Evolutionary conservation across 495 filamentous ascomycete genomes (phyloP).

Genomic region (Xylaria intraflava): DNA sequence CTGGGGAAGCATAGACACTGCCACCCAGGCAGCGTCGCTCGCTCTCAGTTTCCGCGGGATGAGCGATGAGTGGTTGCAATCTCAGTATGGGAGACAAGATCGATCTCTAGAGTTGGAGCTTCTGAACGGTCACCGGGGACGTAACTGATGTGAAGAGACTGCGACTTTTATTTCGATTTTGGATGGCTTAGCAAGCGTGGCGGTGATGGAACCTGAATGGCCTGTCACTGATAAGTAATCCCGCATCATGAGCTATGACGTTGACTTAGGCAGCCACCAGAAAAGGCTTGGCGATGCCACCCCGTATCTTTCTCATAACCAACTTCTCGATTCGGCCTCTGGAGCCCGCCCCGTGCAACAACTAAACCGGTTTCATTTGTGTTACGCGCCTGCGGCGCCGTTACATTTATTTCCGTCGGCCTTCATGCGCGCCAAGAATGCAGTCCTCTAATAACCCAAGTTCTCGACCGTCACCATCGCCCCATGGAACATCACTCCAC

Average conservation of each 20-base stretch:
- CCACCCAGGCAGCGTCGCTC: neutral
- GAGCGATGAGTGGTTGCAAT: neutral
- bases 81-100: neutral
- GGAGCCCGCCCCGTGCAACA: neutral
- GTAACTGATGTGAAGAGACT: neutral
- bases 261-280: constrained; percentile 2
- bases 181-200: neutral
- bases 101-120: neutral
- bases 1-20: constrained; percentile 5
- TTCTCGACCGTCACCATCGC: neutral
- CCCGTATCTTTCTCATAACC: neutral
- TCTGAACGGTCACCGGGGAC: neutral
- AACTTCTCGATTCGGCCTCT: constrained; percentile 3
- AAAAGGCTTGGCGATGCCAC: constrained; percentile 9
- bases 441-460: neutral
- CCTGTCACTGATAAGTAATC: neutral
- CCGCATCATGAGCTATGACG: neutral
- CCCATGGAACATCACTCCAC: neutral
- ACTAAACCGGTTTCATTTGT: neutral
- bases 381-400: neutral
- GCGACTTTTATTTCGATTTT: neutral
- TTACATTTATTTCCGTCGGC: neutral
- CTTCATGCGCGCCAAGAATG: constrained; percentile 1
- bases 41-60: neutral
- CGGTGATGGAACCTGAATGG: neutral